Percentiles rank a stretch among this genome's conserved stretches.
phyloP scores from a whole-genome alignment of 2,329 filamentous ascomycete genomes.

The Coniochaeta ligniaria region DNA sequence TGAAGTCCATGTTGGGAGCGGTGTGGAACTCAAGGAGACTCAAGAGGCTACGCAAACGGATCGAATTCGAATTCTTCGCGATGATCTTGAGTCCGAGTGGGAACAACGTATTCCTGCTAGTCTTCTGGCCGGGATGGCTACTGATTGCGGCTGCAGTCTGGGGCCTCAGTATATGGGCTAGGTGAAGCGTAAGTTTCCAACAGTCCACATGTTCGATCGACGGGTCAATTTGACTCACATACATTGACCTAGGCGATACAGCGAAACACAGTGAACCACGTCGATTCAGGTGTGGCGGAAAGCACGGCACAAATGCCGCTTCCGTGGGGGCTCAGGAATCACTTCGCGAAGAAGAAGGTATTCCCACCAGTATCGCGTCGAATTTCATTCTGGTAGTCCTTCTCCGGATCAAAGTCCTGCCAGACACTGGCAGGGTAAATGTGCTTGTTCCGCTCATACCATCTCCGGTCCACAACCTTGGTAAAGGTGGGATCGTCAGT shows the following conservation, averaged over 20 bases:
- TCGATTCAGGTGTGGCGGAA: constrained; percentile 1
- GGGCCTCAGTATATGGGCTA: constrained; percentile 21
- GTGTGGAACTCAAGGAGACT: constrained; percentile 24
- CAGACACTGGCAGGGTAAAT: constrained; percentile 95
- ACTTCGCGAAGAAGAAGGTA: constrained; percentile 75
- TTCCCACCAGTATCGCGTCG: constrained; percentile 84
- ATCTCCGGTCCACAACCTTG: constrained; percentile 91
- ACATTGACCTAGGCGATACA: not conserved
- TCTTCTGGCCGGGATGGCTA: constrained; percentile 54
- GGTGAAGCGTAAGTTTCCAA: constrained; percentile 5
- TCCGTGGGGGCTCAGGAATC: constrained; percentile 5
- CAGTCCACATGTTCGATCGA: not conserved
- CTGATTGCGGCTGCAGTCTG: constrained; percentile 31
- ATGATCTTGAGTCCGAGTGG: constrained; percentile 42
- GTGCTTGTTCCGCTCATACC: constrained; percentile 98
- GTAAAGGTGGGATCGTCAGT: constrained; percentile 73
- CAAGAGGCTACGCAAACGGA: constrained; percentile 32
- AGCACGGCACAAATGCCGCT: not conserved
- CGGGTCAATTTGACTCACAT: not conserved
- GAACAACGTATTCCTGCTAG: constrained; percentile 38
- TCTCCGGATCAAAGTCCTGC: constrained; percentile 89
- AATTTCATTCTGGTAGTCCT: constrained; percentile 71
- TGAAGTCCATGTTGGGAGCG: constrained; percentile 1
- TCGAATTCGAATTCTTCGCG: constrained; percentile 44
- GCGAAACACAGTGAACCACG: not conserved